Conservation (phyloP, 306 rosid species). For the Alnus glutinosa region DNA sequence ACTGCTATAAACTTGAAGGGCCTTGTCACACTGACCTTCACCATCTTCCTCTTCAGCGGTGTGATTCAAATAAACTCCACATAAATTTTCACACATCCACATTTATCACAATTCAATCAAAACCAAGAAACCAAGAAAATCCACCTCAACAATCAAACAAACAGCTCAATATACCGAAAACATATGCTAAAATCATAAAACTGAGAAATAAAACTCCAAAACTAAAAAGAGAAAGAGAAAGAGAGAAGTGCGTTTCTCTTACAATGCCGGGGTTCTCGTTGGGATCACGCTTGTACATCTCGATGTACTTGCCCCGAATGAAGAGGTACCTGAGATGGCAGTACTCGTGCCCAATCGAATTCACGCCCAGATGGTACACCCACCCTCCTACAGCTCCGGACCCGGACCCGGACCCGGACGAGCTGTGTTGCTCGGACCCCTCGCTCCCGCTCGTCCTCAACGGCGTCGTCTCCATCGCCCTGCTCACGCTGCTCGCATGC, state of each 20-base stretch:
- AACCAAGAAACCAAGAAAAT: too few relatives aligned
- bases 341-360: constrained; percentile 82
- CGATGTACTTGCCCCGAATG: constrained; percentile 66
- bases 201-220: background rate
- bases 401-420: constrained; percentile 14
- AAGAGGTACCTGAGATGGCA: constrained; percentile 74
- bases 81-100: too few relatives aligned
- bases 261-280: constrained; percentile 79
- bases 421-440: background rate
- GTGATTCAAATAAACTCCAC: too few relatives aligned
- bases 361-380: constrained; percentile 81
- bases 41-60: background rate
- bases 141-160: background rate
- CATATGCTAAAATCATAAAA: background rate
- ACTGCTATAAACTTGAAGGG: background rate
- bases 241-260: constrained; percentile 5
- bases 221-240: background rate
- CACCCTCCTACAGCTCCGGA: constrained; percentile 62
- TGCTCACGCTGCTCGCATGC: too few relatives aligned
- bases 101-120: too few relatives aligned
- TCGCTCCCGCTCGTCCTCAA: constrained; percentile 32
- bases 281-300: constrained; percentile 90
- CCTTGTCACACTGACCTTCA: background rate
- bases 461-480: constrained; percentile 20
- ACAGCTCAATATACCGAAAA: background rate